A percentile compares a stretch with the other conserved stretches of the same genome.
Conservation (phyloP, 192 early-diverging fungal species). For the Oehlia diaphana region DNA sequence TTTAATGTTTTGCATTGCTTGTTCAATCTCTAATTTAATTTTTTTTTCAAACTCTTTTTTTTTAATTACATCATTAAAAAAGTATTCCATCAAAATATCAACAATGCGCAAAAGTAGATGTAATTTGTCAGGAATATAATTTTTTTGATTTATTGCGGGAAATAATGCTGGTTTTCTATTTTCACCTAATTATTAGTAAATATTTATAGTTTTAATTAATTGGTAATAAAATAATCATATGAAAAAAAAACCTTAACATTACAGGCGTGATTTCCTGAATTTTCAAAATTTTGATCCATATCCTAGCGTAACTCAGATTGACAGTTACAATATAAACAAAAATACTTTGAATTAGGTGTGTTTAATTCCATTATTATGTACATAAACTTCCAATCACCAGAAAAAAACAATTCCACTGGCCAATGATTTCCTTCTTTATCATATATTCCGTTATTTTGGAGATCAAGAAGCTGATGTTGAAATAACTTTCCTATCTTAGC, state of each 20-base stretch:
- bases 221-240: too few relatives aligned
- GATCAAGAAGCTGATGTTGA: neutral
- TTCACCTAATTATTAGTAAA: neutral
- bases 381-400: neutral
- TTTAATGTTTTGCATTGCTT: neutral
- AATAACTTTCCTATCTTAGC: neutral
- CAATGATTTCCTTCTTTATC: neutral
- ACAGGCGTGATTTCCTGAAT: neutral
- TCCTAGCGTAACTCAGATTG: neutral
- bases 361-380: constrained; percentile 1
- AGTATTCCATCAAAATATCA: constrained; percentile 5
- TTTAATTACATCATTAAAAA: neutral
- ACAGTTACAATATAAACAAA: constrained; percentile 5
- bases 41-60: neutral
- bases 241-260: too few relatives aligned
- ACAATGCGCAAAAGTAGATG: neutral
- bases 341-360: neutral
- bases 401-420: constrained; percentile 2
- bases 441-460: neutral
- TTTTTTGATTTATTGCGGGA: neutral
- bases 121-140: neutral
- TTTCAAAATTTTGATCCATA: neutral
- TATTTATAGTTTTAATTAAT: too few relatives aligned
- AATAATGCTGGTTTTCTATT: neutral
- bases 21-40: neutral